Evolutionary conservation across 768 basidiomycete species (phyloP).

Genomic region (Tulasnella sp.): DNA sequence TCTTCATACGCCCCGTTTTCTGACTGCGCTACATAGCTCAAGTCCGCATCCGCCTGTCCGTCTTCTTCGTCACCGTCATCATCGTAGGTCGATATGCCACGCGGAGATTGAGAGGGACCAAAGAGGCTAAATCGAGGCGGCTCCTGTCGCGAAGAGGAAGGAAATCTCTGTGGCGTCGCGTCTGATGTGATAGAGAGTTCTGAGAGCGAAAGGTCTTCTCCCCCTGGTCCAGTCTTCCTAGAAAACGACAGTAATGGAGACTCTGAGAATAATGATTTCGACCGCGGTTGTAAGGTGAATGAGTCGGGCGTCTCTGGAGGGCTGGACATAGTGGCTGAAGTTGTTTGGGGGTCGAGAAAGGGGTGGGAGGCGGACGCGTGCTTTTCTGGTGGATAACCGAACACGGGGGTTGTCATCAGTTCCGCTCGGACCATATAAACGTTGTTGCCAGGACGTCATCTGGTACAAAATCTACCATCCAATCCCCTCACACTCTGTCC

Average conservation of each 20-base stretch:
- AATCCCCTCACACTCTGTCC: too few species aligned
- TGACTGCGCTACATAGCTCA: neutral
- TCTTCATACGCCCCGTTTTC: neutral
- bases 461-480: too few species aligned
- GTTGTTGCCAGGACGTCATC: too few species aligned
- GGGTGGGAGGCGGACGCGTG: too few species aligned
- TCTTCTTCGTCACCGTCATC: neutral
- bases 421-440: too few species aligned
- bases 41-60: neutral
- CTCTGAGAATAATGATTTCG: constrained; percentile 11
- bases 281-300: neutral
- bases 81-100: too few species aligned
- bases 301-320: constrained; percentile 5
- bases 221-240: neutral
- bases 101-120: neutral
- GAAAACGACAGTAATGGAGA: constrained; percentile 7
- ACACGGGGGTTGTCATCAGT: too few species aligned
- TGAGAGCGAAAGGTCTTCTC: constrained; percentile 15
- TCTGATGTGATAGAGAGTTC: constrained; percentile 6
- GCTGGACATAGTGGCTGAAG: constrained; percentile 1
- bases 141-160: neutral
- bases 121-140: constrained; percentile 10
- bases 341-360: too few species aligned
- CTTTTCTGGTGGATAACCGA: too few species aligned
- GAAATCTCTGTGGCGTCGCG: constrained; percentile 1